Evolutionary conservation across 805 yeast genomes (phyloP).

Genomic region (Kluyveromyces starmeri): DNA sequence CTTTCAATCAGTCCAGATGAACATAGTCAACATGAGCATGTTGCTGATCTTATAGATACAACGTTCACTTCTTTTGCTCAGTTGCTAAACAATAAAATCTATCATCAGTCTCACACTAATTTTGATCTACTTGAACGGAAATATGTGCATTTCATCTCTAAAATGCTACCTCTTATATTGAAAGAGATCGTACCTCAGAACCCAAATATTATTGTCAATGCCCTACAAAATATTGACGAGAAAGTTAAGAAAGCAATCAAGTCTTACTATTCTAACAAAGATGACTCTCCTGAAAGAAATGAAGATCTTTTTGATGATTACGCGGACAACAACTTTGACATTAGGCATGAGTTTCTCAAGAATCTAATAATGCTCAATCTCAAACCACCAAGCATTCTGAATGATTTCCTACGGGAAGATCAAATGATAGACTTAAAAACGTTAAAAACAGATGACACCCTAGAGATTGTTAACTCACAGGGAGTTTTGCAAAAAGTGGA

Average conservation of each 20-base stretch:
- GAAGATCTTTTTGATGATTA: conserved; percentile 47
- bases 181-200: conserved; percentile 21
- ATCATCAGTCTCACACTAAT: conserved; percentile 30
- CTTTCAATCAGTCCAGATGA: conserved; percentile 19
- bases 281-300: conserved; percentile 28
- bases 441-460: conserved; percentile 28
- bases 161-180: conserved; percentile 39
- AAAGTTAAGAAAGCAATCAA: conserved; percentile 26
- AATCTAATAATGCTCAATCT: conserved; percentile 35
- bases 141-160: conserved; percentile 39
- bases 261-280: conserved; percentile 29
- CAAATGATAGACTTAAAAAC: conserved; percentile 30
- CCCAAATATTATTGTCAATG: conserved; percentile 20
- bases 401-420: conserved; percentile 32
- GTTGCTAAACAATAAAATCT: conserved; percentile 37
- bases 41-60: conserved; percentile 27
- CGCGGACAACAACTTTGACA: conserved; percentile 38
- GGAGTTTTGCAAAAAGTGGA: conserved; percentile 27
- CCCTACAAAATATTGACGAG: conserved; percentile 23
- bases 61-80: conserved; percentile 35
- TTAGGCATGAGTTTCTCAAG: conserved; percentile 44
- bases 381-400: conserved; percentile 28
- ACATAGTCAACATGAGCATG: conserved; percentile 12
- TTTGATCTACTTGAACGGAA: conserved; percentile 29
- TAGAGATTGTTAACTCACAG: conserved; percentile 25